Percentiles rank a stretch among this genome's conserved stretches.
These are phyloP conservation scores for Xylariales sp. DNA, from an alignment of 2,329 filamentous ascomycete genomes.

Conservation along the genomic window DNA sequence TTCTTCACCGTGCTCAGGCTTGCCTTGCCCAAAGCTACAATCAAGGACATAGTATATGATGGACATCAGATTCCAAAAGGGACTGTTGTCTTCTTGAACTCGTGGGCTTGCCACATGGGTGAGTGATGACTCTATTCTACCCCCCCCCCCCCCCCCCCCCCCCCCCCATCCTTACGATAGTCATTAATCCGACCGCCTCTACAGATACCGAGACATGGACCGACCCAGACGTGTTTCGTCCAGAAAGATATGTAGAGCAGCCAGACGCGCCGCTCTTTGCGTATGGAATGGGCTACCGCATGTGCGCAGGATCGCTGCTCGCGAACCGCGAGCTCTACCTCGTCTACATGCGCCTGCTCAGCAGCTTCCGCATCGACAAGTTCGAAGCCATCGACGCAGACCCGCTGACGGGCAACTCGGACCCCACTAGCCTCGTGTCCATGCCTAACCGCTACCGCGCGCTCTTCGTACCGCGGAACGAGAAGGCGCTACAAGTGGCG, in stretches of 20 bases:
- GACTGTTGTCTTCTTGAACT: constrained; percentile 61
- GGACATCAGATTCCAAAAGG: constrained; percentile 56
- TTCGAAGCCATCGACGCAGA: not conserved
- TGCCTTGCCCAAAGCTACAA: constrained; percentile 56
- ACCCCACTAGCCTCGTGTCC: constrained; percentile 3
- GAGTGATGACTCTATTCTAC: not conserved
- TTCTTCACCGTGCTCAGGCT: constrained; percentile 61
- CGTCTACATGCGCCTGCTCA: constrained; percentile 4
- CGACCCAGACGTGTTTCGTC: constrained; percentile 4
- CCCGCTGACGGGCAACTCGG: constrained; percentile 2
- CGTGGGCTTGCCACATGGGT: constrained; percentile 68
- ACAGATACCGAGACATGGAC: constrained; percentile 4
- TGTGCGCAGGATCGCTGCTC: constrained; percentile 6
- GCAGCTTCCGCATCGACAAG: constrained; percentile 4
- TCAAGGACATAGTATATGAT: constrained; percentile 55
- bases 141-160: too few relatives aligned
- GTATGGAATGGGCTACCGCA: constrained; percentile 5
- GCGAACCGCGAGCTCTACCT: constrained; percentile 5
- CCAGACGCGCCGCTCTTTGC: constrained; percentile 5
- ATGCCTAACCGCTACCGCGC: constrained; percentile 1
- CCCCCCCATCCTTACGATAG: too few relatives aligned
- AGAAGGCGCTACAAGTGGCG: constrained; percentile 1
- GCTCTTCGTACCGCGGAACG: constrained; percentile 4
- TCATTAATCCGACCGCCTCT: too few relatives aligned
- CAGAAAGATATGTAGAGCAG: constrained; percentile 5